A percentile compares a stretch with the other conserved stretches of the same genome.
Conservation (phyloP, 2,329 filamentous ascomycete species). For the Ophiostoma ips region DNA sequence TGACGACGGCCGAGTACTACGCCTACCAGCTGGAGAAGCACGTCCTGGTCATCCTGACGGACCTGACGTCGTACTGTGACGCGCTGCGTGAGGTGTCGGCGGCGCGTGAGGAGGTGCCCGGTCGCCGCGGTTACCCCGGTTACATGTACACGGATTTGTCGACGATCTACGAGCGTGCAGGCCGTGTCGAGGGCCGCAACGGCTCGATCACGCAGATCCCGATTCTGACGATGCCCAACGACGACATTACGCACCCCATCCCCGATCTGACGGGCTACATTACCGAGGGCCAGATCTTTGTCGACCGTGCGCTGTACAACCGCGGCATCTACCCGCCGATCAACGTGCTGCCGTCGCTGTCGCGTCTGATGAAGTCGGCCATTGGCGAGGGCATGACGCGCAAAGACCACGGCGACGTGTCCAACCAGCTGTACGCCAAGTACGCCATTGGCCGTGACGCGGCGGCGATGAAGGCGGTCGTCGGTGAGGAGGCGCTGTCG, state of each 20-base stretch:
- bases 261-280: slow-evolving; percentile 98
- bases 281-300: slow-evolving; percentile 96
- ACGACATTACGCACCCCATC: slow-evolving; percentile 98
- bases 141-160: slow-evolving; percentile 99
- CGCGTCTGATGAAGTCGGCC: slow-evolving; percentile 98
- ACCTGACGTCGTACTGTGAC: slow-evolving; percentile 96
- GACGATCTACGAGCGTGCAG: slow-evolving; percentile 97
- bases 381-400: slow-evolving; percentile 96
- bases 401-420: slow-evolving; percentile 94
- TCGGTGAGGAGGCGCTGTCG: slow-evolving; percentile 92
- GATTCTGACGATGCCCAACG: slow-evolving; percentile 98
- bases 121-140: slow-evolving; percentile 97
- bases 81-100: slow-evolving; percentile 97
- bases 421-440: slow-evolving; percentile 98
- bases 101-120: slow-evolving; percentile 94
- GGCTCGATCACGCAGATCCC: slow-evolving; percentile 98
- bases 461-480: slow-evolving; percentile 97
- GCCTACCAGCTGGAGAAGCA: slow-evolving; percentile 99
- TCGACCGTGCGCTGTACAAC: slow-evolving; percentile 88
- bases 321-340: slow-evolving; percentile 97
- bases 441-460: slow-evolving; percentile 98
- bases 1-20: slow-evolving; percentile 98
- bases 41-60: slow-evolving; percentile 95
- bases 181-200: slow-evolving; percentile 91
- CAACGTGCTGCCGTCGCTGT: slow-evolving; percentile 94